Percentiles rank a stretch among this genome's conserved stretches.
These are phyloP conservation scores for Wickerhamiella parazyma DNA, from an alignment of 805 yeast genomes.

Conservation along the genomic window DNA sequence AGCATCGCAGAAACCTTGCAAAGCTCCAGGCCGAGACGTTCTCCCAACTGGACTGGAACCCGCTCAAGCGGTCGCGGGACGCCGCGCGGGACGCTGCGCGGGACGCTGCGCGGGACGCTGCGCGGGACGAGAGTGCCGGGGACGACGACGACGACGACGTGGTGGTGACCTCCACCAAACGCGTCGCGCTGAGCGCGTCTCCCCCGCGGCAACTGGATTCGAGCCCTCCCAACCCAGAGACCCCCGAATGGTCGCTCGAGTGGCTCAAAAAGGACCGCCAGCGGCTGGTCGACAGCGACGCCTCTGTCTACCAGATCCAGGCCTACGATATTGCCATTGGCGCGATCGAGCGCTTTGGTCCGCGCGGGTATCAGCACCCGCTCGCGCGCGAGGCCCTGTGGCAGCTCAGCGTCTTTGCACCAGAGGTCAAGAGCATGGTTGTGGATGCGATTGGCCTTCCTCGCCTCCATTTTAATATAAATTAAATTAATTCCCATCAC, in stretches of 20 bases:
- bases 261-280: background rate
- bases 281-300: background rate
- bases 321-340: slow-evolving; percentile 1
- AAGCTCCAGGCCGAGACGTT: too few species aligned
- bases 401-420: background rate
- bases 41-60: too few species aligned
- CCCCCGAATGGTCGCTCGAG: background rate
- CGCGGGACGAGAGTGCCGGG: too few species aligned
- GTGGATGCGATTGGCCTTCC: background rate
- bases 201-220: too few species aligned
- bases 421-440: background rate
- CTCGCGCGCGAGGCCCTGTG: slow-evolving; percentile 2
- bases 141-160: too few species aligned
- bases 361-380: slow-evolving; percentile 1
- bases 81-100: too few species aligned
- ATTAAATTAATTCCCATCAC: background rate
- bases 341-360: slow-evolving; percentile 1
- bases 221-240: too few species aligned
- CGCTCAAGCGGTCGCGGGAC: too few species aligned
- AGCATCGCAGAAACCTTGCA: too few species aligned
- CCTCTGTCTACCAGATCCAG: background rate
- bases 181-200: too few species aligned
- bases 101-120: too few species aligned
- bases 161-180: too few species aligned
- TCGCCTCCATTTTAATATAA: background rate